Base-by-base conservation (phyloP, 2,329 filamentous ascomycete genomes). In the Penicillium griseofulvum region DNA sequence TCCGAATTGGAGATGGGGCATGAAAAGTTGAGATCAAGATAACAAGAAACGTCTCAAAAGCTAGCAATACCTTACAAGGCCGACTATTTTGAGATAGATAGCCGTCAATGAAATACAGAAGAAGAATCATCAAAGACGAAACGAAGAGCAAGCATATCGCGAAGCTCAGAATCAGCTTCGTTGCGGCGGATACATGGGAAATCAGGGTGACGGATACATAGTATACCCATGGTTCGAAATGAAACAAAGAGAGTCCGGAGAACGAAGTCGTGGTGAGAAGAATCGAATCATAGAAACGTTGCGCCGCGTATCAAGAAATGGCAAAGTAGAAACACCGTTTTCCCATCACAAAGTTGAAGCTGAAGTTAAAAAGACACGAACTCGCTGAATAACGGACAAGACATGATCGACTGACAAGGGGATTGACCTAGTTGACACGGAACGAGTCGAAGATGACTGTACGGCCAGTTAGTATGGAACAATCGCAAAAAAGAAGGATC, bases 361-460 rank as follows among this genome's bases (percentile, higher is more conserved):
- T 33, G 34, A 42, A 28, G 44, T 22, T 36, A 37, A 12, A 28
- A 49, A 53, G 51, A 43, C 29, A 60, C 22, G 55, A 58, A 46
- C 31, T 57, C 63, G 62, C 63, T 65, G 12, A 65, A 65, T 41
- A 65, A 65, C 63, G 51, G 48, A 55, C 38, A 52, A 46, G 38
- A 56, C 43, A 52, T 51, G 38, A 47, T 48, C 37, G 47, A n/a
- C 28, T 39, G 44, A 52, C 49, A 33, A 36, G 29, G 36, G 38
- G n/a, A 36, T 44, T 43, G 26, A 16, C 47, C 63, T 66, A 73
- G 52, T 71, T 71, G 49, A 73, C 64, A 47, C 71, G 70, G 69
- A 73, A 73, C 10, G 70, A 67, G 57, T 73, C 71, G 49, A 73
- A 68, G 50, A 72, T 72, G 16, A 72, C 70, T 72, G 36, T 11